A percentile compares a stretch with the other conserved stretches of the same genome.
Conservation (phyloP, 2,329 filamentous ascomycete genomes). For the Trichoderma koningii region DNA sequence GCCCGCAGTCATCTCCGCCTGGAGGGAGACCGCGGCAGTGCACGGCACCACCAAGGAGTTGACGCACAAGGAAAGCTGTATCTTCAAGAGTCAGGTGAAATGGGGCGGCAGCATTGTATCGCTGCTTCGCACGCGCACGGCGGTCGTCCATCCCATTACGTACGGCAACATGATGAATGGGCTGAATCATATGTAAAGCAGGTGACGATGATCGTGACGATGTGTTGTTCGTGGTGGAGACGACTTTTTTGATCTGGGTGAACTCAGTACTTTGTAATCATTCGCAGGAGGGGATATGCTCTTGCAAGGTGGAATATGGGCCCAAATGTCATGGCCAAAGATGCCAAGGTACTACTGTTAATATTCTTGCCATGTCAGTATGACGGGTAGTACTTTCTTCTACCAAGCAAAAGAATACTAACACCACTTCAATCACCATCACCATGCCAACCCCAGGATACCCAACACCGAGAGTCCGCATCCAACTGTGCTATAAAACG, state of each 20-base stretch:
- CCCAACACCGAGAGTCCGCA: neutral
- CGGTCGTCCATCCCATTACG: neutral
- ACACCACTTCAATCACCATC: neutral
- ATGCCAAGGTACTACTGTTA: no score
- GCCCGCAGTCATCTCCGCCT: neutral
- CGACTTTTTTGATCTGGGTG: no score
- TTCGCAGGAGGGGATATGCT: no score
- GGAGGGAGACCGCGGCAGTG: neutral
- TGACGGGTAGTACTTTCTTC: no score
- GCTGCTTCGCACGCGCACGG: neutral
- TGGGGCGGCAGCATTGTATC: neutral
- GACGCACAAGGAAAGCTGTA: neutral
- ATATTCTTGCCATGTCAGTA: no score
- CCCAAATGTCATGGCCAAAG: no score
- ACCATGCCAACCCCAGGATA: neutral
- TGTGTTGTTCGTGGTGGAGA: no score
- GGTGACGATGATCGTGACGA: neutral
- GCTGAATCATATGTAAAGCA: neutral
- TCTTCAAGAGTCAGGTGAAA: neutral
- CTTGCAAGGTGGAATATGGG: no score
- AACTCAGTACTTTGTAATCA: no score
- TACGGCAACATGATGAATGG: constrained; percentile 15
- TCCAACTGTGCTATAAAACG: neutral
- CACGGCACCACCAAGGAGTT: neutral
- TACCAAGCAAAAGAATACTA: no score